Conservation (phyloP, 768 basidiomycete species). For the Agaricus subrufescens region DNA sequence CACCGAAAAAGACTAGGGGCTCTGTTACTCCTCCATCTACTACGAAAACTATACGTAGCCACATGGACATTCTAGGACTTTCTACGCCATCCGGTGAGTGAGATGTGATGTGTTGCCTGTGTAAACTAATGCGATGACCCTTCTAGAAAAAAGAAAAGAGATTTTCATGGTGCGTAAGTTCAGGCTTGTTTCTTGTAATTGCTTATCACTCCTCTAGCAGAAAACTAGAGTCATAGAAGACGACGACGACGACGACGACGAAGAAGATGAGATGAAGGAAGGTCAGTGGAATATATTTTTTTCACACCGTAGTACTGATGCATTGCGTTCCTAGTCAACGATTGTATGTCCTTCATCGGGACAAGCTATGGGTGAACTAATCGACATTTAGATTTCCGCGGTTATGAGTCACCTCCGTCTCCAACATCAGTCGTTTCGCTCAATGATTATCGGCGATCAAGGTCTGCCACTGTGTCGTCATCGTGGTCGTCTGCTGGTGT, state of each 20-base stretch:
- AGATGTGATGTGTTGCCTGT: background rate
- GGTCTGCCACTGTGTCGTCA: background rate
- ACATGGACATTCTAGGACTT: background rate
- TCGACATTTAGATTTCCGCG: background rate
- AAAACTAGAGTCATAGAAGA: background rate
- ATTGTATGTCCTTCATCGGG: background rate
- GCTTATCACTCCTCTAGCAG: background rate
- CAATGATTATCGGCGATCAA: background rate
- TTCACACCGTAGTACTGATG: background rate
- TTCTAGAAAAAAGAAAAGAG: background rate
- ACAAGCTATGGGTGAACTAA: background rate
- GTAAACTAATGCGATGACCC: background rate
- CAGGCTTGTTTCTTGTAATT: background rate
- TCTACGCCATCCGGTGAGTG: background rate
- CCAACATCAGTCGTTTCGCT: background rate
- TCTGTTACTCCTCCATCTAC: background rate
- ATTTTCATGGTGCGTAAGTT: background rate
- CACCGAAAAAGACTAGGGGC: background rate
- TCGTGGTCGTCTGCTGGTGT: background rate
- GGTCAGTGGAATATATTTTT: background rate
- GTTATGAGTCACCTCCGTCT: background rate
- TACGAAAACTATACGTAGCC: background rate
- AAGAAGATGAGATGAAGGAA: background rate
- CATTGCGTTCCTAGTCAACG: background rate
- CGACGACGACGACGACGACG: conserved; percentile 2